Conservation (phyloP, 495 filamentous ascomycete genomes). For the Penicillium silybi region DNA sequence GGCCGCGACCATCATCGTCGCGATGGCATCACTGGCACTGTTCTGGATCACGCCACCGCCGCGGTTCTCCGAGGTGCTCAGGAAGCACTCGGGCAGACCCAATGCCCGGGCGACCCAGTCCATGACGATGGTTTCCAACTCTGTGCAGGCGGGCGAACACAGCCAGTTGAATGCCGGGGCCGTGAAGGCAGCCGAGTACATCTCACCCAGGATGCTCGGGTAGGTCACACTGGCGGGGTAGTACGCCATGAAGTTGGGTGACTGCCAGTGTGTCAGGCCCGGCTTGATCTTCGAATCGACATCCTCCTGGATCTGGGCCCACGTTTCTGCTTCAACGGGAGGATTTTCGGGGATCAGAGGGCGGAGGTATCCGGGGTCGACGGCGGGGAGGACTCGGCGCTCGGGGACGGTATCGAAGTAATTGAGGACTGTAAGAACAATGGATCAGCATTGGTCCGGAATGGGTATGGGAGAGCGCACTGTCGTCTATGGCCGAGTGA, state of each 20-base stretch:
- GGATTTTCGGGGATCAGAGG: constrained; percentile 71
- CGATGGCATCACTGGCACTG: constrained; percentile 83
- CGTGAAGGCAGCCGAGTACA: constrained; percentile 85
- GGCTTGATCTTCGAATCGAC: constrained; percentile 88
- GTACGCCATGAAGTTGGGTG: constrained; percentile 95
- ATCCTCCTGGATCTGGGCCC: constrained; percentile 78
- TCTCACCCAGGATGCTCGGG: constrained; percentile 86
- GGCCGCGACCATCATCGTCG: constrained; percentile 84
- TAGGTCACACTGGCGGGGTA: constrained; percentile 81
- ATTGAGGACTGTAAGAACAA: constrained; percentile 56
- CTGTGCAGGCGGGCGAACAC: constrained; percentile 90
- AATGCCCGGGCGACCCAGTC: constrained; percentile 85
- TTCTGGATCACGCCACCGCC: constrained; percentile 95
- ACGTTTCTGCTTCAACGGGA: constrained; percentile 70
- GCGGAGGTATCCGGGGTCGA: constrained; percentile 83
- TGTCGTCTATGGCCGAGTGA: constrained; percentile 78
- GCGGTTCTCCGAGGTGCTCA: constrained; percentile 65
- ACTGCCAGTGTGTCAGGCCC: constrained; percentile 94
- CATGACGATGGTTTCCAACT: constrained; percentile 89
- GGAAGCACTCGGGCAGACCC: constrained; percentile 67
- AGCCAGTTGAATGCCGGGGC: constrained; percentile 97
- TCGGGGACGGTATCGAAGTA: constrained; percentile 76
- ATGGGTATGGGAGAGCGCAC: constrained; percentile 41
- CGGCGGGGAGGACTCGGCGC: constrained; percentile 69
- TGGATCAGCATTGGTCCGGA: neutral